phyloP scores from a whole-genome alignment of 495 filamentous ascomycete genomes.

The Lasiosphaeria ovina region DNA sequence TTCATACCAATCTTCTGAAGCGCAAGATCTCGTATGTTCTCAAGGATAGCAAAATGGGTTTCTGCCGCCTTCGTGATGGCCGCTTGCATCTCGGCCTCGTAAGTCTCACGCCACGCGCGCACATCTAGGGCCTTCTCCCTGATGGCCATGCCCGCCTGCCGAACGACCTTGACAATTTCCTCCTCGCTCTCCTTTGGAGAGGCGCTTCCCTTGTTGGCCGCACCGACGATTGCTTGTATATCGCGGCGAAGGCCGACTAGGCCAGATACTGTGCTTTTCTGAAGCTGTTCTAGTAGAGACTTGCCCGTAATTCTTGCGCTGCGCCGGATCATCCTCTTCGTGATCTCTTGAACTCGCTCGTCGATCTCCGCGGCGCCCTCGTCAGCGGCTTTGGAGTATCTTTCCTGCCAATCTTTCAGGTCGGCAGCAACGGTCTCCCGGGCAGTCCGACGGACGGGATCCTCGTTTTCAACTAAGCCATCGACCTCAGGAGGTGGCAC shows the following conservation, averaged over 20 bases:
- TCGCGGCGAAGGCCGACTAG: slow-evolving; percentile 63
- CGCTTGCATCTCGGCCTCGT: slow-evolving; percentile 64
- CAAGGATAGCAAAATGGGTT: slow-evolving; percentile 77
- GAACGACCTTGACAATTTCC: slow-evolving; percentile 61
- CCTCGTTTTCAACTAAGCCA: slow-evolving; percentile 33
- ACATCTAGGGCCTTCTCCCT: slow-evolving; percentile 79
- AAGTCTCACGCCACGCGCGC: slow-evolving; percentile 73
- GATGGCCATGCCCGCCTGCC: slow-evolving; percentile 70
- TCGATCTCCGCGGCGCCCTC: slow-evolving; percentile 80
- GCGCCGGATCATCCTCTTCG: slow-evolving; percentile 53
- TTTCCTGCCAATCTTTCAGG: slow-evolving; percentile 75
- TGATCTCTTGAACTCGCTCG: slow-evolving; percentile 61
- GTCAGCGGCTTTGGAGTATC: slow-evolving; percentile 78
- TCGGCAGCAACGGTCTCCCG: slow-evolving; percentile 73
- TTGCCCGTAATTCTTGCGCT: slow-evolving; percentile 56
- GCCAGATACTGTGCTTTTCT: slow-evolving; percentile 60
- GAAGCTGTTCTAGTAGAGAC: slow-evolving; percentile 64
- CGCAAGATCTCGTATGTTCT: slow-evolving; percentile 80
- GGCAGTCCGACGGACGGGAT: slow-evolving; percentile 44
- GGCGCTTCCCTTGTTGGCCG: slow-evolving; percentile 41
- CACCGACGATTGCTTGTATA: slow-evolving; percentile 61
- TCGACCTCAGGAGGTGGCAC: slow-evolving; percentile 27
- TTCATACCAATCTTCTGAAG: slow-evolving; percentile 95
- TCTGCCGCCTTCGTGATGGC: slow-evolving; percentile 73
- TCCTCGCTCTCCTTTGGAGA: slow-evolving; percentile 59